Evolutionary conservation across 352 stramenopile species (phyloP), one percentile per base, ranked within the genome.

Genomic region (Pythium utonaiense): DNA sequence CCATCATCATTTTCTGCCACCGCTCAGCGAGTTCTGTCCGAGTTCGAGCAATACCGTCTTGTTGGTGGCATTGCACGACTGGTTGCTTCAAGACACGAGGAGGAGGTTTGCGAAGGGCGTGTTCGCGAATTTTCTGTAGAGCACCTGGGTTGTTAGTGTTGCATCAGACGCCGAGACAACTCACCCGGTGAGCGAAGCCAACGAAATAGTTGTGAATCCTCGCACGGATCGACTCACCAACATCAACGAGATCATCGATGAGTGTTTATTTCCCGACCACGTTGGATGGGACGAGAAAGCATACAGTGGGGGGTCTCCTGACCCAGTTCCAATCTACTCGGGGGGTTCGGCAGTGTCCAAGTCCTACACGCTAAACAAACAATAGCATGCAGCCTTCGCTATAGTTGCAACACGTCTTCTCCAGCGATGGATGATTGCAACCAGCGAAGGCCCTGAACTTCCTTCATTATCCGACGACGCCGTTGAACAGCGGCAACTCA

Each of bases 211-310:
- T 13, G 28, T 42, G 12, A 17, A 53, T 36, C 45, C 45, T 38
- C 24, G 13, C n/a, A 47, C 14, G n/a, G 40, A 47, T 47, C 25
- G 25, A 53, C 47, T 38, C 24, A 17, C 6, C 47, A 53, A 53
- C 33, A 9, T 41, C 9, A 41, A 53, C 45, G 45, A 53, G 25
- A 34, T 53, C 5, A 53, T 53, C 22, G 45, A 34, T 38, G 45
- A 53, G n/a, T 3, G 45, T n/a, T 8, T 24, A 38, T n/a, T 5
- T 38, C 14, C 45, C 45, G 6, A 7, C 9, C 33, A 41, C 9
- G 33, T 16, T 41, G 33, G 16, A 9, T 41, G 9, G 33, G 33
- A 41, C n/a, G 33, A 41, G 33, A 9, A 9, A 41, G 9, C 33
- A 41, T 41, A n/a, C n/a, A n/a, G n/a, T n/a, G n/a, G n/a, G n/a